phyloP scores from a whole-genome alignment of 163 green algal species.

The Chlamydomonas reinhardtii region DNA sequence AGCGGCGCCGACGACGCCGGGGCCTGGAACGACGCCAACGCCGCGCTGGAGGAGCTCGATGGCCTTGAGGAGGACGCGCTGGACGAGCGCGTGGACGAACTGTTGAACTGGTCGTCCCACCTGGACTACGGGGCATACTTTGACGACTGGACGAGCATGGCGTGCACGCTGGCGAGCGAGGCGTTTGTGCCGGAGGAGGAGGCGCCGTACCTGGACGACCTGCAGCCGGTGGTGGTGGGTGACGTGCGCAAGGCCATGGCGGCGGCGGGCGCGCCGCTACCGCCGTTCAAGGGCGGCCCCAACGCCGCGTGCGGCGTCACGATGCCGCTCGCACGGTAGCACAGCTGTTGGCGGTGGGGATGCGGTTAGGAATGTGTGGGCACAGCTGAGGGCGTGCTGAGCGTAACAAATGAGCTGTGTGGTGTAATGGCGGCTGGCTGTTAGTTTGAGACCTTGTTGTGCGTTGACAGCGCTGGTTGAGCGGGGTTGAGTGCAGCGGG shows the following conservation, averaged over 20 bases:
- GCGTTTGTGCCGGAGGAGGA: slow-evolving; percentile 57
- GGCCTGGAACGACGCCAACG: too few species aligned
- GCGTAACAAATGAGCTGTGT: too few species aligned
- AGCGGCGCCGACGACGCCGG: background rate
- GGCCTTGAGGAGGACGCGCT: slow-evolving; percentile 44
- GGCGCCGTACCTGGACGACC: slow-evolving; percentile 18
- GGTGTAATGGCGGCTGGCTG: too few species aligned
- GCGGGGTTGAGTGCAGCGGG: too few species aligned
- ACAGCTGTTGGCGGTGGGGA: too few species aligned
- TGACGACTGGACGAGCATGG: slow-evolving; percentile 63
- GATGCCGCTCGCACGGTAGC: background rate
- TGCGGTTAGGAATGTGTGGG: too few species aligned
- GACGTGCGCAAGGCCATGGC: slow-evolving; percentile 40
- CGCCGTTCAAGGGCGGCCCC: slow-evolving; percentile 52
- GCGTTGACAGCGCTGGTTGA: too few species aligned
- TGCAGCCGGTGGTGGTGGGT: background rate
- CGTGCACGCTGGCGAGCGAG: slow-evolving; percentile 64
- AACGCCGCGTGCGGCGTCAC: slow-evolving; percentile 32
- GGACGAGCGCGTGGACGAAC: slow-evolving; percentile 54
- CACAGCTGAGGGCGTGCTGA: too few species aligned
- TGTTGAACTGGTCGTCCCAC: slow-evolving; percentile 64
- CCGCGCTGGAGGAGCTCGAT: slow-evolving; percentile 16
- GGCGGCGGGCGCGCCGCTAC: slow-evolving; percentile 51
- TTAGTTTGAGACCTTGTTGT: too few species aligned
- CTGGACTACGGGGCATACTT: slow-evolving; percentile 68